Conservation (phyloP, 352 stramenopile genomes). For the Aphanomyces invadans region DNA sequence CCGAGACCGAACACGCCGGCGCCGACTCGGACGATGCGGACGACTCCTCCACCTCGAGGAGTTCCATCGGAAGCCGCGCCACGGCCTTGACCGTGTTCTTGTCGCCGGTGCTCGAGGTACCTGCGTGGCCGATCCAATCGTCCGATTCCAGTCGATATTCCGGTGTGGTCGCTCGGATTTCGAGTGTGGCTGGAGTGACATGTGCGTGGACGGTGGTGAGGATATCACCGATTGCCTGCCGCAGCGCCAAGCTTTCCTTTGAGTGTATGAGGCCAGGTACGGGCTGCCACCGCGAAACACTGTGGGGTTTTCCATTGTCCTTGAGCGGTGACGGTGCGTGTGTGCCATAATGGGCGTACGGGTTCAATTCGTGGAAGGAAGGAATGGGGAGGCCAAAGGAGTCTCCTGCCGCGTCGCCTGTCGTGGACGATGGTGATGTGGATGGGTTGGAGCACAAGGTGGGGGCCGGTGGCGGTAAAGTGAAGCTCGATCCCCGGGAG, state of each 20-base stretch:
- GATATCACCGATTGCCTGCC: conserved; percentile 54
- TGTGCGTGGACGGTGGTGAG: conserved; percentile 70
- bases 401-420: background rate
- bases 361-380: conserved; percentile 37
- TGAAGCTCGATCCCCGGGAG: background rate
- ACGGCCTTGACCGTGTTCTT: conserved; percentile 77
- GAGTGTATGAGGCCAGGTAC: conserved; percentile 64
- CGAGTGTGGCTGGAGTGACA: conserved; percentile 66
- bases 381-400: background rate
- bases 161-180: conserved; percentile 76
- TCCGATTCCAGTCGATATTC: conserved; percentile 79
- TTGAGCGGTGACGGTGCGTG: no score
- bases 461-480: background rate
- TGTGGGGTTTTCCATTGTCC: background rate
- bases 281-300: conserved; percentile 53
- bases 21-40: conserved; percentile 31
- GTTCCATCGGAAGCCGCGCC: conserved; percentile 51
- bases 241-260: conserved; percentile 76
- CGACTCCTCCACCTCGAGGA: conserved; percentile 58
- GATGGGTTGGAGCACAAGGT: background rate
- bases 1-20: conserved; percentile 36
- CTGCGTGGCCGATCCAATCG: conserved; percentile 75
- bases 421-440: background rate
- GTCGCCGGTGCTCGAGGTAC: conserved; percentile 28
- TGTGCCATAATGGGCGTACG: conserved; percentile 48